Evolutionary conservation across 2,329 filamentous ascomycete genomes (phyloP), one percentile per base, ranked within the genome.

Genomic region (Aureobasidium lini): DNA sequence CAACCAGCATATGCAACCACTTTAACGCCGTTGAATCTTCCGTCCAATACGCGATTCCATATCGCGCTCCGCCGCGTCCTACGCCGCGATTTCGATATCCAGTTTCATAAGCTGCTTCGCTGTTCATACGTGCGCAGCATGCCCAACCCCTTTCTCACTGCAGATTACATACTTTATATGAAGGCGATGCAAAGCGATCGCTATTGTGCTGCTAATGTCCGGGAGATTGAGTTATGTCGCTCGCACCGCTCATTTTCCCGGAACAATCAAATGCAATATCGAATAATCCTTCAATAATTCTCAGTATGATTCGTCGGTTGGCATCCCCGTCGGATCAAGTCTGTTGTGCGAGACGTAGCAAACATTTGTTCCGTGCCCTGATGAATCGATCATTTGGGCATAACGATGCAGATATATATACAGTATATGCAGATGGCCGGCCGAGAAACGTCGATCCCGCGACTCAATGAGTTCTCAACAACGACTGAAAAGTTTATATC

Each of bases 11-110:
- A 47, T 48, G 53, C 43, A 48, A 57, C 54, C 54, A 57, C 54
- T 57, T 57, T 57, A 48, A 47, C 54, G 36, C 54, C 54, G 54
- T 57, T 57, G 40, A 56, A 37, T 13, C 46, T 16, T 56, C 39
- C 52, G 49, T 39, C 39, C 16, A 34, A 23, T 44, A 39, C 54
- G 54, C 54, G 54, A 18, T 29, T n/a, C 42, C 13, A 11, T 8
- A 46, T 39, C 54, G 54, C 54, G 54, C n/a, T 28, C 23, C 42
- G 34, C 44, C 54, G 54, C 54, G 54, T 57, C 52, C 23, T 6
- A 46, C 40, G 49, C 15, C 49, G 23, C 44, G n/a, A 39, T 31
- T 40, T 40, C 43, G 9, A 37, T 57, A 56, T 56, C 39, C 40
- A 46, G 23, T 44, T 56, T 56, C 52, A 56, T 37, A 56, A 56